Evolutionary conservation across 1,284 basidiomycete species (phyloP).

Genomic region (Ganoderma sp.): DNA sequence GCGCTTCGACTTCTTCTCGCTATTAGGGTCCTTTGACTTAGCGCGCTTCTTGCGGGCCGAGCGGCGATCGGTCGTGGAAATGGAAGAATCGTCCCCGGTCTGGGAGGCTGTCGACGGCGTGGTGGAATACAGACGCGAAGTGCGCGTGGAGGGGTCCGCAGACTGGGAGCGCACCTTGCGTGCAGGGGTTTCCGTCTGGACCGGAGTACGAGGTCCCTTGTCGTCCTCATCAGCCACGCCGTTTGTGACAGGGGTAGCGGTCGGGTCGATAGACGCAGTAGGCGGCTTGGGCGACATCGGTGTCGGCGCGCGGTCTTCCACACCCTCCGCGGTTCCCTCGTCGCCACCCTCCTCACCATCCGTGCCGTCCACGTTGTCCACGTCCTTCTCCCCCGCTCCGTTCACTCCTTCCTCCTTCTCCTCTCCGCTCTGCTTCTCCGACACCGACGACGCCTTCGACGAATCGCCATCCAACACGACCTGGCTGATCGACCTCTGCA

Average conservation of each 20-base stretch:
- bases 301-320: constrained; percentile 35
- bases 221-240: constrained; percentile 35
- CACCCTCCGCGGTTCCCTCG: constrained; percentile 29
- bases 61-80: constrained; percentile 54
- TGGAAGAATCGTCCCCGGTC: constrained; percentile 65
- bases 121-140: constrained; percentile 62
- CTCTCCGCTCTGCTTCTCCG: not conserved
- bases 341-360: constrained; percentile 30
- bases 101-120: constrained; percentile 52
- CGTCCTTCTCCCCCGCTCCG: constrained; percentile 19
- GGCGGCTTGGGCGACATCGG: constrained; percentile 37
- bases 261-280: constrained; percentile 14
- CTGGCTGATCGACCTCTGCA: constrained; percentile 39
- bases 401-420: constrained; percentile 41
- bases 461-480: constrained; percentile 37
- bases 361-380: constrained; percentile 10
- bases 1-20: constrained; percentile 60
- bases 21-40: constrained; percentile 55
- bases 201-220: constrained; percentile 45
- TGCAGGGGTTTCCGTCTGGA: constrained; percentile 41
- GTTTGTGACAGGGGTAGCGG: constrained; percentile 6
- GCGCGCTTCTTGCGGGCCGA: constrained; percentile 61
- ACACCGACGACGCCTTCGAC: constrained; percentile 17
- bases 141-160: constrained; percentile 68
- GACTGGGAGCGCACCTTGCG: constrained; percentile 70